Evolutionary conservation across 805 yeast genomes (phyloP), one percentile per base, ranked within the genome.

Genomic region (Spathaspora boniae): DNA sequence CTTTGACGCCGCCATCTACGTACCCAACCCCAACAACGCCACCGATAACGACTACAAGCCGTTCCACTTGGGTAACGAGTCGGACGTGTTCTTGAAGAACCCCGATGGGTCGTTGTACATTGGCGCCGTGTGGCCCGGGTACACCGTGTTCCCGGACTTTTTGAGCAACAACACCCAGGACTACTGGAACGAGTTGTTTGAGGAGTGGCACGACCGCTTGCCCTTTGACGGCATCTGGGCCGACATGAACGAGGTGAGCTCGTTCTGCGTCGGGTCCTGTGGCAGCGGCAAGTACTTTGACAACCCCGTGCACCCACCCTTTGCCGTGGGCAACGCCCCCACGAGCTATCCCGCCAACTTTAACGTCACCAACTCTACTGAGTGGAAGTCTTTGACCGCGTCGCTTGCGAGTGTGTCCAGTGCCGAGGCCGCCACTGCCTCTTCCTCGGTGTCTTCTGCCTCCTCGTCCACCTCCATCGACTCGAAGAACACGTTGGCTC

Each of bases 231-330:
- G 53, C 21, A 45, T 50, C 25, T 50, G 54, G 54, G 30, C 44
- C 16, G 57, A 52, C 30, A 52, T 51, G 57, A 51, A 52, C 37
- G 60, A 54, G 33, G 59, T 42, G 3, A 46, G 55, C 16, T 50
- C 56, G 4, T 58, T 54, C 49, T 56, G 62, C 41, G 58, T 53
- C 16, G 61, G 63, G 5, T 50, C 58, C n/a, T 51, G 58, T 42
- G 59, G 58, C 17, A 31, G 45, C 8, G 51, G 47, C 5, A 40
- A 36, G 18, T 28, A 34, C 27, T 24, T 17, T 17, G 45, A 46
- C 22, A 50, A 50, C 37, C 54, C 54, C 19, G 54, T 38, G 5
- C 36, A 38, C 4, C 50, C 52, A 9, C 47, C 49, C 11, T 45
- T 47, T 31, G 34, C 41, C 6, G 41, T 44, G 27, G 47, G 46